Evolutionary conservation across 805 yeast species (phyloP), one percentile per base, ranked within the genome.

Genomic region (Zygosaccharomyces gambellarensis): DNA sequence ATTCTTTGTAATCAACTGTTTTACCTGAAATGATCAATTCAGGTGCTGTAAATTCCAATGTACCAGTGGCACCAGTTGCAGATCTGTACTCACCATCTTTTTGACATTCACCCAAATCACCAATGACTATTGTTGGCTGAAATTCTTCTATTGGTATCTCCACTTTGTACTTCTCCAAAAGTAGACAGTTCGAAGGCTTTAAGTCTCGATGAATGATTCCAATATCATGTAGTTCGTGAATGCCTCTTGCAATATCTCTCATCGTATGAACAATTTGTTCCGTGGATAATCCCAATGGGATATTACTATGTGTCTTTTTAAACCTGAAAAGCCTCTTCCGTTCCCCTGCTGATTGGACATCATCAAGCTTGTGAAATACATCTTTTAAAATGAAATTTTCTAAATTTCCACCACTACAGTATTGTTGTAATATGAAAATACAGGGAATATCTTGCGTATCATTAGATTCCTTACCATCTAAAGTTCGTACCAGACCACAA

Each of bases 101-200:
- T 55, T 85, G 87, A 5, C 94, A 87, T 64, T 90, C 97, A 3
- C 97, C 97, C 64, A 90, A 85, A 68, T 90, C 97, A 39, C 95
- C 83, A 10, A 90, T 90, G 11, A 88, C 72, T 1, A 87, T 79
- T n/a, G 75, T 77, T 0, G 96, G 96, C 10, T 83, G 71, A 30
- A 31, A 48, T 7, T 49, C 51, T 3, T 53, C 36, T 12, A 57
- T 50, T 8, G 38, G n/a, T 1, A 50, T 51, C 2, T 47, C 50
- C 7, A 43, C 31, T 5, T 46, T 52, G 10, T 49, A 50, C 23
- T 57, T 52, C 3, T 59, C 55, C 1, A 71, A 49, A 43, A 90
- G 68, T 25, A 90, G 71, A 68, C 96, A 88, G 59, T 90, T 90
- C 1, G 95, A 86, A 0, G 97, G 97, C 59, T 90, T 90, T 53